Evolutionary conservation across 176 grass and related monocot species (phyloP).

Genomic region (Poa annua): DNA sequence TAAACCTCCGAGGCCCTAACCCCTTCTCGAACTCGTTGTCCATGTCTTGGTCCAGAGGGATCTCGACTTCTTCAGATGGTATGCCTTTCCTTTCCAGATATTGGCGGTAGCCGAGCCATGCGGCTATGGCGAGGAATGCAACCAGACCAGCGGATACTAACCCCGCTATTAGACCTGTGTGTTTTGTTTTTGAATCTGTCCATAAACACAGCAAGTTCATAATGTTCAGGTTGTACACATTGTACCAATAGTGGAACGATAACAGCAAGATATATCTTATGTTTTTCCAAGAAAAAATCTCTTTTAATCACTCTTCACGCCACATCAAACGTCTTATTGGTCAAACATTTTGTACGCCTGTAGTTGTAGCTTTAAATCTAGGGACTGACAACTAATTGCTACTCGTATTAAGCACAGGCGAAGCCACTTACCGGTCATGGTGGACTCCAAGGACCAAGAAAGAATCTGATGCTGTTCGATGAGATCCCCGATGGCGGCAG

Average conservation of each 20-base stretch:
- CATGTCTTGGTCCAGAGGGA: not conserved
- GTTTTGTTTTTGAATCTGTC: not conserved
- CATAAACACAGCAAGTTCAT: not conserved
- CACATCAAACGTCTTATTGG: not conserved
- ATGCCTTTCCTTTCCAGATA: not conserved
- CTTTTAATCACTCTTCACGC: not conserved
- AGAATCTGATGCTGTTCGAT: conserved; percentile 47
- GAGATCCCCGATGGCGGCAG: conserved; percentile 36
- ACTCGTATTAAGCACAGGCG: not conserved
- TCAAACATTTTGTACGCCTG: not conserved
- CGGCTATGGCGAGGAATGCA: not conserved
- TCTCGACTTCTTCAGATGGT: not conserved
- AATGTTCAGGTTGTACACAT: not conserved
- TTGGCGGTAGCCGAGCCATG: not conserved
- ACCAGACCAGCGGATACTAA: not conserved
- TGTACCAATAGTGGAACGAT: not conserved
- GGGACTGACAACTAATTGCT: too few species aligned
- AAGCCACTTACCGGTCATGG: not conserved
- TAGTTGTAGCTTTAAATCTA: not conserved
- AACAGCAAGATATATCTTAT: not conserved
- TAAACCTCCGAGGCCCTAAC: not conserved
- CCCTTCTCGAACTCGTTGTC: not conserved
- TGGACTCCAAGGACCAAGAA: conserved; percentile 47
- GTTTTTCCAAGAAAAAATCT: not conserved
- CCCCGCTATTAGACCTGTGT: not conserved